Conservation (phyloP, 805 yeast genomes). For the Tanozyma kutaoensis region DNA sequence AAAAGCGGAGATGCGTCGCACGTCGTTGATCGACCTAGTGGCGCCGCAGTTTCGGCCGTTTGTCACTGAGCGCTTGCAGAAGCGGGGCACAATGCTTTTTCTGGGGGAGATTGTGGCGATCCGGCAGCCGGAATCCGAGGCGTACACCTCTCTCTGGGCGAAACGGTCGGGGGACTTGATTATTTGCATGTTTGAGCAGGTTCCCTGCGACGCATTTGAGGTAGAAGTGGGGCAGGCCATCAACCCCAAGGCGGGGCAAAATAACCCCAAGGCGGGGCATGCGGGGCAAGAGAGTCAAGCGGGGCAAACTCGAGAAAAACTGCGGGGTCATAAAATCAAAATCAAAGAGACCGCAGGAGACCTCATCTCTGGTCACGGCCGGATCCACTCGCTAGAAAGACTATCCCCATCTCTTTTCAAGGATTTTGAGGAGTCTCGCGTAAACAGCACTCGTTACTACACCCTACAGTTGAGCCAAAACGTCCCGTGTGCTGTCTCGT, state of each 20-base stretch:
- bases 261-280: no score
- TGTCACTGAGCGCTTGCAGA: conserved; percentile 42
- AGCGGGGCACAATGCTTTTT: conserved; percentile 26
- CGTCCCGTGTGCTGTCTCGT: conserved; percentile 65
- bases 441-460: conserved; percentile 52
- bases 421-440: no score
- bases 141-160: conserved; percentile 90
- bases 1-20: conserved; percentile 42
- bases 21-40: conserved; percentile 62
- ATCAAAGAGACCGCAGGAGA: no score
- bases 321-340: no score
- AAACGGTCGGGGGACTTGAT: conserved; percentile 57
- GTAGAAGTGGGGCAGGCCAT: conserved; percentile 6
- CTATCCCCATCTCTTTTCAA: no score
- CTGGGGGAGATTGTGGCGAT: conserved; percentile 83
- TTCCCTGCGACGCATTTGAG: conserved; percentile 33
- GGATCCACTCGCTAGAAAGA: no score
- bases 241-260: no score
- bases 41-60: conserved; percentile 66
- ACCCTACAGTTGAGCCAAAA: conserved; percentile 35
- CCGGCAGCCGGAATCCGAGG: conserved; percentile 47
- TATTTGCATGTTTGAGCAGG: conserved; percentile 80
- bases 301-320: no score
- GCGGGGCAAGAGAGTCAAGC: no score
- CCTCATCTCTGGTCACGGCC: no score